A percentile compares a stretch with the other conserved stretches of the same genome.
Evolutionary conservation across 139 green algal genomes (phyloP).

Genomic region (Chlorella sp.): DNA sequence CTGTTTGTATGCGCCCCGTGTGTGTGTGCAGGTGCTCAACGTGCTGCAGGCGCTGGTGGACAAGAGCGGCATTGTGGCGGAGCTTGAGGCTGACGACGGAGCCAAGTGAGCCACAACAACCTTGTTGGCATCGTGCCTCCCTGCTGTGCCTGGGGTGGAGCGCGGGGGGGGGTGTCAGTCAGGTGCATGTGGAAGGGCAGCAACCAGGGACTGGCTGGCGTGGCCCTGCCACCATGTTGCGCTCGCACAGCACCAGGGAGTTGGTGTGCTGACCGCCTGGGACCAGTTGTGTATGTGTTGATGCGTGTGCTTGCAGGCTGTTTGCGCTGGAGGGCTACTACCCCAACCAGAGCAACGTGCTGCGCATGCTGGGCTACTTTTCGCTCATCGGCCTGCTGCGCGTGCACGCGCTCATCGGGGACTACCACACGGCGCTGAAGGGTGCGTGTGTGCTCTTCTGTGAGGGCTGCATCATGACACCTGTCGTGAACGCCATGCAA

Average conservation of each 20-base stretch:
- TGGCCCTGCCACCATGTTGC: background rate
- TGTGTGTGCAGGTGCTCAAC: constrained; percentile 78
- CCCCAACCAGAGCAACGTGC: constrained; percentile 81
- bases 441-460: constrained; percentile 9
- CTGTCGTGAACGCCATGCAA: too few relatives aligned
- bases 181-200: too few relatives aligned
- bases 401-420: constrained; percentile 87
- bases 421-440: constrained; percentile 78
- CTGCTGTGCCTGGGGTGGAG: too few relatives aligned
- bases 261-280: background rate
- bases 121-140: too few relatives aligned
- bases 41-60: constrained; percentile 84
- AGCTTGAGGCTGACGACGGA: constrained; percentile 59
- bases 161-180: too few relatives aligned
- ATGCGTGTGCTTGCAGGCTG: constrained; percentile 32
- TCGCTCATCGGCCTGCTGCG: constrained; percentile 82
- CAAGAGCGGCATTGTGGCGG: constrained; percentile 67
- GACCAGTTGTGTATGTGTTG: background rate
- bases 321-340: constrained; percentile 73
- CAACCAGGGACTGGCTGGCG: background rate
- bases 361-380: constrained; percentile 95
- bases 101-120: too few relatives aligned
- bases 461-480: too few relatives aligned
- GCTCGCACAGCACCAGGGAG: background rate
- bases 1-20: too few relatives aligned